Evolutionary conservation across 2,329 filamentous ascomycete species (phyloP).

Genomic region (Hypoxylon sp.): DNA sequence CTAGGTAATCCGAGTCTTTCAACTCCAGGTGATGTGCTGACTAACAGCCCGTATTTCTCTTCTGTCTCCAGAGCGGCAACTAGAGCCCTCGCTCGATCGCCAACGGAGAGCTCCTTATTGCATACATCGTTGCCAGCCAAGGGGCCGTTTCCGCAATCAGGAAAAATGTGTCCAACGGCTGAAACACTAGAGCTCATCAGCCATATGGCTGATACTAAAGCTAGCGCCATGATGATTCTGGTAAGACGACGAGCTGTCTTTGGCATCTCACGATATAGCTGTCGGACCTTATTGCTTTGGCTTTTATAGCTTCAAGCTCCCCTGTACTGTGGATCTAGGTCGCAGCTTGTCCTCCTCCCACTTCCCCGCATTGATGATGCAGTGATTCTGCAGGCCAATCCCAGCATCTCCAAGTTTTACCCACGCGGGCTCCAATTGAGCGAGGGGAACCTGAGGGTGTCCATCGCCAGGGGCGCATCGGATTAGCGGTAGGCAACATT

Average conservation of each 20-base stretch:
- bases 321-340: constrained; percentile 11
- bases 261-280: neutral
- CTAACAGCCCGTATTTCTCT: constrained; percentile 38
- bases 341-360: constrained; percentile 17
- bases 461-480: constrained; percentile 12
- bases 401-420: constrained; percentile 9
- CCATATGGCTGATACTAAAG: constrained; percentile 27
- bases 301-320: constrained; percentile 30
- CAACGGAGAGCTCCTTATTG: constrained; percentile 32
- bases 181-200: constrained; percentile 35
- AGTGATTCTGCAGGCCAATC: constrained; percentile 12
- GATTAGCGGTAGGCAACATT: constrained; percentile 19
- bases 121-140: constrained; percentile 40
- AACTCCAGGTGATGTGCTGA: constrained; percentile 55
- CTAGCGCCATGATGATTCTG: constrained; percentile 29
- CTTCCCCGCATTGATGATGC: constrained; percentile 33
- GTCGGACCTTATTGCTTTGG: neutral
- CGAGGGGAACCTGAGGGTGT: constrained; percentile 2
- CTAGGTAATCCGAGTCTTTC: constrained; percentile 64
- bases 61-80: constrained; percentile 37
- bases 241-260: neutral
- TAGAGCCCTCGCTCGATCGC: constrained; percentile 37
- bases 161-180: constrained; percentile 40
- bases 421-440: constrained; percentile 15
- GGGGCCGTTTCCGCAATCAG: constrained; percentile 38